Base-by-base conservation (phyloP, 352 stramenopile genomes). In the Phytophthora pluvialis region DNA sequence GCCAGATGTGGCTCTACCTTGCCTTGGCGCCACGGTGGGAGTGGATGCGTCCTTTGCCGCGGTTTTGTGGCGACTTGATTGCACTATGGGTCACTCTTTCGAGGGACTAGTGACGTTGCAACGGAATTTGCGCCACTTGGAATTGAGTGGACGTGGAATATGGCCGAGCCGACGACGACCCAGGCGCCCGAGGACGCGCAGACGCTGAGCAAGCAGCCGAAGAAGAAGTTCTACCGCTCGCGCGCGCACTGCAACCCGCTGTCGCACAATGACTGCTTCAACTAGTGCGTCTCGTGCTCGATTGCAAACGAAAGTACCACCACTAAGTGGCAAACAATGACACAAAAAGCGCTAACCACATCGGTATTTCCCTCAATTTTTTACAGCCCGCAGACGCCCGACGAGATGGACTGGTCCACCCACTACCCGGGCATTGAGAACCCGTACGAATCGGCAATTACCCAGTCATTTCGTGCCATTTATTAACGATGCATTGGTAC, bases 151-250 rank as follows among this genome's bases (percentile, higher is more conserved):
- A 67, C 61, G 35, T 31, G 28, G 47, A 75, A 59, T 51, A 80
- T 70, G 72, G 72, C 57, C 36, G 67, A 73, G 31, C 46, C 26
- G 32, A 50, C 47, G 36, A 60, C 39, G 45, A 50, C 13, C 8
- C 39, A 31, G 48, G 39, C 31, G 51, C 15, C 64, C 9, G 55
- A 56, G 49, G 56, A 72, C 60, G 39, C 43, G 65, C 47, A 76
- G 71, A 57, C 67, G 53, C 48, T 74, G 39, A 58, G 50, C 49
- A 90, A 83, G 60, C 70, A 78, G 52, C 90, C 91, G 45, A 88
- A 98, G 81, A 99, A 99, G 78, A 98, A 98, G 74, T 98, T 97
- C 73, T 99, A 98, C 76, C 90, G 97, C 39, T 95, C 89, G 73
- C 88, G 97, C 32, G 97, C 97, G 16, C 97, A 99, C 75, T 98